These are phyloP conservation scores for Beauveria scarabaeidicola DNA, from an alignment of 2,329 filamentous ascomycete species.

Conservation along the genomic window DNA sequence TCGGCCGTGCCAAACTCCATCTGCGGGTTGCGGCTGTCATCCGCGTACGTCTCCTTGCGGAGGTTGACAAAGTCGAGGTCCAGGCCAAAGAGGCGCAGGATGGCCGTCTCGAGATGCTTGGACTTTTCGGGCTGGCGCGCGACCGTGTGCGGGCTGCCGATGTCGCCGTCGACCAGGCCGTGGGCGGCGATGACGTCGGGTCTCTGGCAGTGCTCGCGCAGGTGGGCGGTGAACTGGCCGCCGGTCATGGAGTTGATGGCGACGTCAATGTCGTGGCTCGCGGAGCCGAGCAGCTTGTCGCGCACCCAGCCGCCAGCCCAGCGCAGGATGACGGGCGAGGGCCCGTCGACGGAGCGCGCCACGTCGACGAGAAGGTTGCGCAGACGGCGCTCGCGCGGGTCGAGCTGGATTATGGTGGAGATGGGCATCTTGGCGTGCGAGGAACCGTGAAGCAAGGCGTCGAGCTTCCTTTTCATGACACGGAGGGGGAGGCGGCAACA, in stretches of 20 bases:
- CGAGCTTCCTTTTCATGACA: slow-evolving; percentile 29
- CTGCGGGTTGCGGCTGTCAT: slow-evolving; percentile 81
- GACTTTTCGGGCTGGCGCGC: slow-evolving; percentile 91
- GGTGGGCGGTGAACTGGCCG: slow-evolving; percentile 59
- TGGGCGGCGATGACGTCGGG: slow-evolving; percentile 55
- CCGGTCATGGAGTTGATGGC: slow-evolving; percentile 83
- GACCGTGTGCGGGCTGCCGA: slow-evolving; percentile 78
- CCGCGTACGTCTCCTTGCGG: slow-evolving; percentile 80
- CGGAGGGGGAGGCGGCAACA: slow-evolving; percentile 7
- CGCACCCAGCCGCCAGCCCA: slow-evolving; percentile 86
- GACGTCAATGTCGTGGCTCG: slow-evolving; percentile 75
- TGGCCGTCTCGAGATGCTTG: slow-evolving; percentile 90
- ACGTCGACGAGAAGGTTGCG: slow-evolving; percentile 73
- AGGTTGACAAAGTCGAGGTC: slow-evolving; percentile 94
- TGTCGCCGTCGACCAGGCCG: slow-evolving; percentile 44
- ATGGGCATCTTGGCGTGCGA: slow-evolving; percentile 15
- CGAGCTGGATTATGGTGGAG: slow-evolving; percentile 44
- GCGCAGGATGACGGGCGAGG: slow-evolving; percentile 50
- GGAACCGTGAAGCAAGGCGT: slow-evolving; percentile 19
- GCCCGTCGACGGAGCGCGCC: slow-evolving; percentile 51
- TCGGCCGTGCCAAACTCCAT: slow-evolving; percentile 90
- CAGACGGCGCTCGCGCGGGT: slow-evolving; percentile 61
- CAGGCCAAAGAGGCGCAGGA: slow-evolving; percentile 72
- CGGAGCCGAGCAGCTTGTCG: slow-evolving; percentile 66
- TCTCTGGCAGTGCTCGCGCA: slow-evolving; percentile 59